A percentile compares a stretch with the other conserved stretches of the same genome.
phyloP scores from a whole-genome alignment of 164 flowering plant genomes.

The Stephania yunnanensis region DNA sequence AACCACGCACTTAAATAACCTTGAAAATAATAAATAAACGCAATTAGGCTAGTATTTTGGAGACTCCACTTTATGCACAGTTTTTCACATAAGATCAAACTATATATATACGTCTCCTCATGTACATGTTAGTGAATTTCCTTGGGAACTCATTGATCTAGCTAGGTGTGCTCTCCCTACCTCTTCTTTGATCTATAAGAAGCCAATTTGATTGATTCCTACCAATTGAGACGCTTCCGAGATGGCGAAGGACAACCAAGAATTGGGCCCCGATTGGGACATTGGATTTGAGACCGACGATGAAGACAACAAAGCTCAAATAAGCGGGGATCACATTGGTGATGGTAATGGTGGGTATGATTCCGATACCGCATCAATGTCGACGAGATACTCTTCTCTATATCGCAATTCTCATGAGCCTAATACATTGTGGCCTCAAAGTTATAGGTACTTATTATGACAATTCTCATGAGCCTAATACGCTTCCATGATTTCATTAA shows the following conservation, averaged over 20 bases:
- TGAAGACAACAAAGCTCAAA: conserved; percentile 32
- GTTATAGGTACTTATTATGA: conserved; percentile 32
- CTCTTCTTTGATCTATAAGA: no score
- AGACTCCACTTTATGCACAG: no score
- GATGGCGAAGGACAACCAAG: conserved; percentile 24
- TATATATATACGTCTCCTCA: no score
- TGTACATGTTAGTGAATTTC: no score
- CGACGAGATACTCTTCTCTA: conserved; percentile 14
- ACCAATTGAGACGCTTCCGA: no score
- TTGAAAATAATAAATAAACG: no score
- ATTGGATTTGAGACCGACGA: conserved; percentile 47
- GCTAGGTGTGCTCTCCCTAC: no score
- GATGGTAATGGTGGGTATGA: conserved; percentile 28
- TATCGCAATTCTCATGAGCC: background rate
- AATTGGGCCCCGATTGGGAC: conserved; percentile 28
- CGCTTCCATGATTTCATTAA: background rate
- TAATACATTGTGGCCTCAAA: conserved; percentile 43
- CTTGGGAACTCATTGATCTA: no score
- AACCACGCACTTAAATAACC: no score
- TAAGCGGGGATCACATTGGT: conserved; percentile 26
- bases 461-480: background rate
- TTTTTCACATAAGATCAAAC: no score
- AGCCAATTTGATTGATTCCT: no score
- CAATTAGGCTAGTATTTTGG: no score
- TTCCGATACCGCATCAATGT: conserved; percentile 12